These are phyloP conservation scores for Heritiera littoralis DNA, from an alignment of 345 rosid genomes.

Conservation along the genomic window DNA sequence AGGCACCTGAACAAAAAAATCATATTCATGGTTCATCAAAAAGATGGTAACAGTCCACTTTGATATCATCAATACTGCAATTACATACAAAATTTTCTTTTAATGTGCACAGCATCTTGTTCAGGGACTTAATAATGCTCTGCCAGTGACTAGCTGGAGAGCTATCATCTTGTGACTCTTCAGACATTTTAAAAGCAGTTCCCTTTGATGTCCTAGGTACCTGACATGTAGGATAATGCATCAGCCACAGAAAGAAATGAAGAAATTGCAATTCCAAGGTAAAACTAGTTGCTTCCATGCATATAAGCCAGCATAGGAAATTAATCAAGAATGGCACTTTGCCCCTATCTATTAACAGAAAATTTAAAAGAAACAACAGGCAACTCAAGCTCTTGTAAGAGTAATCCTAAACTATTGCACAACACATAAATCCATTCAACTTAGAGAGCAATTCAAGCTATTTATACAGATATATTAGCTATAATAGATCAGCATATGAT, in stretches of 20 bases:
- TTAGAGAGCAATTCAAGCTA: background rate
- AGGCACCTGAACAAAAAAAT: slow-evolving; percentile 64
- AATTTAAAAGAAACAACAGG: background rate
- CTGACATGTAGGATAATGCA: slow-evolving; percentile 35
- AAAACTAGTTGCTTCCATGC: background rate
- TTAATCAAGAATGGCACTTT: slow-evolving; percentile 10
- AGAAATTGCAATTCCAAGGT: background rate
- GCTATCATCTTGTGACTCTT: slow-evolving; percentile 41
- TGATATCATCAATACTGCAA: slow-evolving; percentile 21
- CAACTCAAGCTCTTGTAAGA: slow-evolving; percentile 1
- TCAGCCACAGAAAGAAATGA: background rate
- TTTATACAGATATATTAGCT: background rate
- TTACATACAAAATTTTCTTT: slow-evolving; percentile 73
- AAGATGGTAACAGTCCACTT: slow-evolving; percentile 6
- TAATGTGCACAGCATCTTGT: slow-evolving; percentile 53
- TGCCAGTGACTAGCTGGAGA: slow-evolving; percentile 62
- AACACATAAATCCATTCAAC: slow-evolving; percentile 7
- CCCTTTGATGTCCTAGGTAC: slow-evolving; percentile 53
- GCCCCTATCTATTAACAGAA: slow-evolving; percentile 2
- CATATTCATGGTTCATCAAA: slow-evolving; percentile 22
- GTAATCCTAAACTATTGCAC: background rate
- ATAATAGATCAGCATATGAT: background rate
- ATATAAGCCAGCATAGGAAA: background rate
- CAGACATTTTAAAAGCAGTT: slow-evolving; percentile 41
- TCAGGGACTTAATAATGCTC: slow-evolving; percentile 59